Conservation (phyloP, 176 grass and related monocot genomes). For the Oryza meridionalis region DNA sequence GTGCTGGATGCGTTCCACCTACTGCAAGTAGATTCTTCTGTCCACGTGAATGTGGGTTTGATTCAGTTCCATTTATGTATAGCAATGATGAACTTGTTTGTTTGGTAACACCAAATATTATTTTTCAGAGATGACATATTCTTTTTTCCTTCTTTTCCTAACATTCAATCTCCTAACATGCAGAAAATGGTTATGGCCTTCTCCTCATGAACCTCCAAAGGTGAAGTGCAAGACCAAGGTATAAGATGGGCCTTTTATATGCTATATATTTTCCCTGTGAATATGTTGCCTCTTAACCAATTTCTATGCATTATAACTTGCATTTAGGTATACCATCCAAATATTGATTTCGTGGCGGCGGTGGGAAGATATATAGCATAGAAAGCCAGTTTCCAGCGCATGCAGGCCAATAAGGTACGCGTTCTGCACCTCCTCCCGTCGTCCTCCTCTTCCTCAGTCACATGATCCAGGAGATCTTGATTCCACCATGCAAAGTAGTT, state of each 20-base stretch:
- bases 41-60: constrained; percentile 62
- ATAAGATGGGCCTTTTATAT: constrained; percentile 21
- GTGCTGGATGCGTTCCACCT: constrained; percentile 69
- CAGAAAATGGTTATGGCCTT: constrained; percentile 94
- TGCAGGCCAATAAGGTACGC: too few species aligned
- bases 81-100: background rate
- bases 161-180: constrained; percentile 12
- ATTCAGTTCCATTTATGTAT: background rate
- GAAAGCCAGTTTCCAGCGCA: too few species aligned
- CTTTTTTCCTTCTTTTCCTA: background rate
- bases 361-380: too few species aligned
- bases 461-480: too few species aligned
- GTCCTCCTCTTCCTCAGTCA: too few species aligned
- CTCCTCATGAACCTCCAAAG: constrained; percentile 92
- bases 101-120: background rate
- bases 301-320: constrained; percentile 28
- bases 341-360: constrained; percentile 93
- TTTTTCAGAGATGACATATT: background rate
- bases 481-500: too few species aligned
- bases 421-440: too few species aligned
- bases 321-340: constrained; percentile 82
- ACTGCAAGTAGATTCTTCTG: constrained; percentile 54
- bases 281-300: background rate
- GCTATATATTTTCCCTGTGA: background rate
- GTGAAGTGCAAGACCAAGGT: constrained; percentile 98